Evolutionary conservation across 805 yeast genomes (phyloP), one percentile per base, ranked within the genome.

Genomic region (Priceomyces carsonii): DNA sequence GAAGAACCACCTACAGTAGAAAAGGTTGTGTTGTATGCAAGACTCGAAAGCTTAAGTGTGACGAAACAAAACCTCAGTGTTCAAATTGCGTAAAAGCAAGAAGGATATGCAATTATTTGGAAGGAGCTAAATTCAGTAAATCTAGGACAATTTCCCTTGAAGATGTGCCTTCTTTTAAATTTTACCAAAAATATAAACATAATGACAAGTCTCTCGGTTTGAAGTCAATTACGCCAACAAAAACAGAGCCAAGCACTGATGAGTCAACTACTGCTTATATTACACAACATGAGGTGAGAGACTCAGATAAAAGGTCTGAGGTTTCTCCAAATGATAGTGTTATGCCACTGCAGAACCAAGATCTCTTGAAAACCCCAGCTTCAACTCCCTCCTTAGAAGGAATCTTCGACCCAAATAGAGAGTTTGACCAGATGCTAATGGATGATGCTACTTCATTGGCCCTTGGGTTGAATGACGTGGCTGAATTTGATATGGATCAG

Each of bases 1-100:
- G 14, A 23, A 23, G 14, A 15, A 23, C 14, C n/a, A 7, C 26
- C n/a, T 23, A 23, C 14, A 26, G 13, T 9, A 47, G 59, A 27
- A 38, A 28, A 8, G 53, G 53, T 0, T 48, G 53, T 38, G 3
- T 21, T 6, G 36, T 40, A 3, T 48, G 53, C 29, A 48, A 47
- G 24, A 17, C n/a, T 13, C 22, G 51, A 20, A 18, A 47, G 18
- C 40, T 45, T 1, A 48, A 48, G 24, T 48, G 53, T 35, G 51
- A 46, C 27, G 48, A 23, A 23, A 7, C 14, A 12, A 23, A 23
- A 23, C 26, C 26, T 12, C 8, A 15, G 6, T 23, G 26, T 23
- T 12, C n/a, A 15, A 13, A 23, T 4, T 23, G 26, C 8, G 14
- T 23, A 12, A 13, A 15, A 12, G n/a, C 7, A 13, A 12, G 6